phyloP scores from a whole-genome alignment of 495 filamentous ascomycete genomes.

The Hypoxylon cercidicola region DNA sequence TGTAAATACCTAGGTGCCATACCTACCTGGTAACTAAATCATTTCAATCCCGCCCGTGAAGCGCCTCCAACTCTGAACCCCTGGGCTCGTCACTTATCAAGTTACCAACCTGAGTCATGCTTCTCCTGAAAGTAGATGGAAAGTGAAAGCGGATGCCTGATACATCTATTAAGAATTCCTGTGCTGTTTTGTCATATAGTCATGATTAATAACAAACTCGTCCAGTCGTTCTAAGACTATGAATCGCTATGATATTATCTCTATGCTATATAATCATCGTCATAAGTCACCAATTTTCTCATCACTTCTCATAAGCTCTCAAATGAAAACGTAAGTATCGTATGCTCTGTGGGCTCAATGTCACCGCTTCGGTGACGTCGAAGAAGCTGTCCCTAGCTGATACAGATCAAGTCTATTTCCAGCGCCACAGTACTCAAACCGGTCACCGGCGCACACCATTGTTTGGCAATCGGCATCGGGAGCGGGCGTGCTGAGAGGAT shows the following conservation, averaged over 20 bases:
- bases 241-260: neutral
- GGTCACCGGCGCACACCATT: slow-evolving; percentile 45
- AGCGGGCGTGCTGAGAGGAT: slow-evolving; percentile 42
- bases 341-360: slow-evolving; percentile 5
- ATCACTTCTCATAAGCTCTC: slow-evolving; percentile 48
- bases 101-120: too few relatives aligned
- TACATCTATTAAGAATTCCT: too few relatives aligned
- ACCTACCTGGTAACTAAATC: too few relatives aligned
- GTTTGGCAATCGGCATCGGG: slow-evolving; percentile 47
- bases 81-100: too few relatives aligned
- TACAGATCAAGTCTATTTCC: slow-evolving; percentile 48
- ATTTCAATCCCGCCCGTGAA: too few relatives aligned
- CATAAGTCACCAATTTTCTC: slow-evolving; percentile 11
- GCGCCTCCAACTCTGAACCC: too few relatives aligned
- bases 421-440: slow-evolving; percentile 51
- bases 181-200: too few relatives aligned
- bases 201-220: too few relatives aligned
- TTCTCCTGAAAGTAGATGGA: too few relatives aligned
- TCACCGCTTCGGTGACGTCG: slow-evolving; percentile 4
- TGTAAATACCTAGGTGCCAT: too few relatives aligned
- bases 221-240: too few relatives aligned
- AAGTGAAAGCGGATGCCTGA: too few relatives aligned
- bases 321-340: neutral
- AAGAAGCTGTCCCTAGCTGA: slow-evolving; percentile 30
- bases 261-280: neutral